Conservation (phyloP, 805 yeast genomes). For the Candida qinlingensis region DNA sequence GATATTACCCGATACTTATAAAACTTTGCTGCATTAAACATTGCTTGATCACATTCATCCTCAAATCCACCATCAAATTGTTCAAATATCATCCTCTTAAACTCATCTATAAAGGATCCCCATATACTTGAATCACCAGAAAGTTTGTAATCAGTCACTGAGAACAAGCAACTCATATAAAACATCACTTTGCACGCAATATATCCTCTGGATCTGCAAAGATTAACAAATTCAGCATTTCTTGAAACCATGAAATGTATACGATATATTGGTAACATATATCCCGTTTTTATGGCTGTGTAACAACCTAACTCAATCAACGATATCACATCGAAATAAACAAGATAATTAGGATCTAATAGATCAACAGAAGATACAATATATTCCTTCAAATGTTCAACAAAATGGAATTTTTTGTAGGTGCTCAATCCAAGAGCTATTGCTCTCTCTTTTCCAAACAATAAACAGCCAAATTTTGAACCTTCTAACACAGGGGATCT, state of each 20-base stretch:
- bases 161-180: constrained; percentile 12
- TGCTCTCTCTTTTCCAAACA: constrained; percentile 9
- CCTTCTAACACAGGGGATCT: constrained; percentile 8
- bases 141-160: constrained; percentile 17
- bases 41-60: neutral
- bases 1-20: neutral
- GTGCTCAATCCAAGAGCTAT: no score
- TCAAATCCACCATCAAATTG: neutral
- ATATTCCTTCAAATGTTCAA: neutral
- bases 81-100: neutral
- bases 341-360: neutral
- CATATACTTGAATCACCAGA: constrained; percentile 14
- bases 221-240: constrained; percentile 1
- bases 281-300: constrained; percentile 12
- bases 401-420: neutral
- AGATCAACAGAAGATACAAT: neutral
- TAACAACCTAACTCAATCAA: constrained; percentile 14
- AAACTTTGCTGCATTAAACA: neutral
- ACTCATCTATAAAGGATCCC: neutral
- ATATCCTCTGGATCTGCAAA: constrained; percentile 10
- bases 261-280: constrained; percentile 16
- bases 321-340: constrained; percentile 6
- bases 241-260: constrained; percentile 7
- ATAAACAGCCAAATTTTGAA: constrained; percentile 7
- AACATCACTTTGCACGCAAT: constrained; percentile 18